phyloP scores from a whole-genome alignment of 352 stramenopile genomes.

The Phytophthora citricola region DNA sequence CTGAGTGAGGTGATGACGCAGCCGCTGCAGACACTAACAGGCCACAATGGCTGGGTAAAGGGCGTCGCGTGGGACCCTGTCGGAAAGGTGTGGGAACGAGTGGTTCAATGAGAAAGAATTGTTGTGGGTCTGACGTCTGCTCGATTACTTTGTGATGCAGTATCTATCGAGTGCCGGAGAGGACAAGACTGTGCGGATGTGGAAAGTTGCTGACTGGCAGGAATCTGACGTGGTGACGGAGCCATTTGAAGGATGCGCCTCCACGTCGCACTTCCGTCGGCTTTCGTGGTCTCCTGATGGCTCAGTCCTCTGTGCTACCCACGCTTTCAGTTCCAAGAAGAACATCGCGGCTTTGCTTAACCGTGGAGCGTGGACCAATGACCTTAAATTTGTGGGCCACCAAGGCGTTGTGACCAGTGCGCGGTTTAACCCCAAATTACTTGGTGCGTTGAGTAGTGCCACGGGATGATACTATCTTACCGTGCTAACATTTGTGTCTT shows the following conservation, averaged over 20 bases:
- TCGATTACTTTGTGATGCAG: conserved; percentile 28
- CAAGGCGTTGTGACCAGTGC: conserved; percentile 78
- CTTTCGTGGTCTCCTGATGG: conserved; percentile 88
- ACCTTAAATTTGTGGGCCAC: conserved; percentile 89
- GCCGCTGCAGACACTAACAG: conserved; percentile 76
- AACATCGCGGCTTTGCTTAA: conserved; percentile 85
- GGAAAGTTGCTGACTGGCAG: conserved; percentile 85
- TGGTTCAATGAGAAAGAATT: background rate
- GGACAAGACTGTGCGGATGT: conserved; percentile 88
- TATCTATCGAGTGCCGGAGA: conserved; percentile 88
- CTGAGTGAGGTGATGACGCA: conserved; percentile 78
- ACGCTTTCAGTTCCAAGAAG: conserved; percentile 90
- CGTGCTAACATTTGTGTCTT: conserved; percentile 6
- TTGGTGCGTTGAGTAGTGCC: conserved; percentile 41
- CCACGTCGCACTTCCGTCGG: conserved; percentile 84
- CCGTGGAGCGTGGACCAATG: conserved; percentile 78
- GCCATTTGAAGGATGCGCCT: conserved; percentile 81
- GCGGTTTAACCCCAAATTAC: conserved; percentile 85
- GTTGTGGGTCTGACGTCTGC: background rate
- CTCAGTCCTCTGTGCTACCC: conserved; percentile 79
- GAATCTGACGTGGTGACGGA: conserved; percentile 65
- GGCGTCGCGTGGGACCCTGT: conserved; percentile 88
- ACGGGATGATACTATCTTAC: background rate
- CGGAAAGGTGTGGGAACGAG: conserved; percentile 58
- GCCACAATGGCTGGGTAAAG: conserved; percentile 90